Conservation (phyloP, 139 green algal genomes). For the Desmodesmus armatus region DNA sequence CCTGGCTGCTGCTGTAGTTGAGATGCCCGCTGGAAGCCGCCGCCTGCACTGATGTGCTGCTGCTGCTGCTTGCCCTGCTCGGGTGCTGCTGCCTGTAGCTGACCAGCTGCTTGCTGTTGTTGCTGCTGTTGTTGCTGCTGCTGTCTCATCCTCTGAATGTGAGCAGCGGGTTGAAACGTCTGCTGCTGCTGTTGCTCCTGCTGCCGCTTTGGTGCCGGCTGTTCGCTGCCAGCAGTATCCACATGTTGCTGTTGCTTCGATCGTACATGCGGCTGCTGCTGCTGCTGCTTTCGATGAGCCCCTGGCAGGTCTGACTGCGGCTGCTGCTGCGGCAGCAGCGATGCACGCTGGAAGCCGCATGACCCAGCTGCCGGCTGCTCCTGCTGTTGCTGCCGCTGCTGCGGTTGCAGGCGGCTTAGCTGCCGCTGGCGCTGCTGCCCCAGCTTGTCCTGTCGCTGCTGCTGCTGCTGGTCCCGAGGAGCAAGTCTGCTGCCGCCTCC, state of each 20-base stretch:
- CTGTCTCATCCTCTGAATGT: neutral
- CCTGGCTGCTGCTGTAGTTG: neutral
- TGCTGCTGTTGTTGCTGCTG: neutral
- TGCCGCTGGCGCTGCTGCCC: neutral
- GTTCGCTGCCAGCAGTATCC: neutral
- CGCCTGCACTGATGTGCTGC: neutral
- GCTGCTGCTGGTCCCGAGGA: neutral
- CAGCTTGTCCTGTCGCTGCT: slow-evolving; percentile 20
- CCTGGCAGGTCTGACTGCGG: too few relatives aligned
- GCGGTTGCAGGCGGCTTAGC: slow-evolving; percentile 25
- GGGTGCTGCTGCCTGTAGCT: neutral
- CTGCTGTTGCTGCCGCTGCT: neutral
- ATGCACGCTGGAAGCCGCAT: neutral
- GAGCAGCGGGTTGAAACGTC: neutral
- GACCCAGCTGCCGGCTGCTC: neutral
- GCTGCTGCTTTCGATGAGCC: slow-evolving; percentile 6
- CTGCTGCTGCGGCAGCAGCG: neutral
- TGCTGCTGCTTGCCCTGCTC: neutral
- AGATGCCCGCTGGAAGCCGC: neutral
- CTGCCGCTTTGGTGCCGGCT: neutral
- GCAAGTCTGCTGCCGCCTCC: neutral
- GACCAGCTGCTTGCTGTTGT: neutral
- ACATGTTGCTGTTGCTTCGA: slow-evolving; percentile 13
- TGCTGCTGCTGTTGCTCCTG: slow-evolving; percentile 21
- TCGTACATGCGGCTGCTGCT: neutral